These are phyloP conservation scores for Cladophialophora bantiana DNA, from an alignment of 2,329 filamentous ascomycete species.

Conservation along the genomic window DNA sequence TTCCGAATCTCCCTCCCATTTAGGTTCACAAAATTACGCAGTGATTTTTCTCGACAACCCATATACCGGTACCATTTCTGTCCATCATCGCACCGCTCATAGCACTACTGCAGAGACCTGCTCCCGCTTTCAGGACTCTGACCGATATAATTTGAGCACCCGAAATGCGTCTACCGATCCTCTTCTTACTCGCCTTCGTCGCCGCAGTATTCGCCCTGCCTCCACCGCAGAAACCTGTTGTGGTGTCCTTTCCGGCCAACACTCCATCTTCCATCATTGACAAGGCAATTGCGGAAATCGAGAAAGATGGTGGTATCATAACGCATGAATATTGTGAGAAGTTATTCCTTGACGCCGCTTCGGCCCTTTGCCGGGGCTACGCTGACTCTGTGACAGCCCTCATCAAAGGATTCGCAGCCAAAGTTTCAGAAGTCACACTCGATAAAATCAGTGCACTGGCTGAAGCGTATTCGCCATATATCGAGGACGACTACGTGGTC, in stretches of 20 bases:
- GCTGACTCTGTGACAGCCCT: constrained; percentile 42
- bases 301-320: constrained; percentile 74
- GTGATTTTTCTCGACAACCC: background rate
- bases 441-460: constrained; percentile 71
- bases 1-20: background rate
- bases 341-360: background rate
- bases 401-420: constrained; percentile 77
- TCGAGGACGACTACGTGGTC: constrained; percentile 80
- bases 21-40: background rate
- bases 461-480: constrained; percentile 65
- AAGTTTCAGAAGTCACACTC: constrained; percentile 72
- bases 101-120: background rate
- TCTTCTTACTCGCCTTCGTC: constrained; percentile 65
- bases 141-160: background rate
- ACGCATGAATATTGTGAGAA: constrained; percentile 79
- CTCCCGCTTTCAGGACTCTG: background rate
- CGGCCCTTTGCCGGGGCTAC: background rate
- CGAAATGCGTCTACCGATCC: constrained; percentile 70
- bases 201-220: constrained; percentile 57
- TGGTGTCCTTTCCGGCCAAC: constrained; percentile 77
- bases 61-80: background rate
- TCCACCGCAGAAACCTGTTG: constrained; percentile 70
- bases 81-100: background rate
- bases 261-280: constrained; percentile 72
- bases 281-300: constrained; percentile 74